These are phyloP conservation scores for Thalassiosira livingstoniorum DNA, from an alignment of 352 stramenopile genomes.

Conservation along the genomic window DNA sequence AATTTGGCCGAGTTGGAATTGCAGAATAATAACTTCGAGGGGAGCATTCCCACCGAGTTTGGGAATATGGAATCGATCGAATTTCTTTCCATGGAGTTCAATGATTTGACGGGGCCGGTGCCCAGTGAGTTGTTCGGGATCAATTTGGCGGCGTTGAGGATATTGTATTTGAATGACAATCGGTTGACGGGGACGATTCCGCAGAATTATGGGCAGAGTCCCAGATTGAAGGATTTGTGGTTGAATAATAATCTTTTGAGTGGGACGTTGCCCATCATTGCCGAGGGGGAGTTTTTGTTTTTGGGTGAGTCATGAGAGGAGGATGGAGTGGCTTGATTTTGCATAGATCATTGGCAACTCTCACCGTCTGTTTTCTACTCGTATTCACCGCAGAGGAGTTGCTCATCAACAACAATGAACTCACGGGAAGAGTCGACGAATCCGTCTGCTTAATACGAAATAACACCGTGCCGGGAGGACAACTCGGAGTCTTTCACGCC, in stretches of 20 bases:
- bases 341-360: background rate
- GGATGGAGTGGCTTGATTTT: background rate
- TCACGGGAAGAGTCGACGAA: slow-evolving; percentile 59
- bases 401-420: slow-evolving; percentile 63
- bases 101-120: slow-evolving; percentile 69
- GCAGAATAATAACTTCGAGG: slow-evolving; percentile 56
- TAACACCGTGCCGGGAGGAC: slow-evolving; percentile 46
- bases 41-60: slow-evolving; percentile 51
- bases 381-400: slow-evolving; percentile 50
- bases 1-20: slow-evolving; percentile 65
- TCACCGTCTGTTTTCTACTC: background rate
- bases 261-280: slow-evolving; percentile 56
- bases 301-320: slow-evolving; percentile 42
- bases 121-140: slow-evolving; percentile 44
- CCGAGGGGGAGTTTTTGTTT: slow-evolving; percentile 63
- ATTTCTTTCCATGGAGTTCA: slow-evolving; percentile 50
- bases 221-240: slow-evolving; percentile 58
- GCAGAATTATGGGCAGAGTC: slow-evolving; percentile 47
- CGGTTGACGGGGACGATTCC: slow-evolving; percentile 71
- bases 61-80: slow-evolving; percentile 48
- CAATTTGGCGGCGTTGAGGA: slow-evolving; percentile 32
- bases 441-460: slow-evolving; percentile 62
- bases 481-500: slow-evolving; percentile 59
- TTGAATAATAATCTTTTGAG: slow-evolving; percentile 63
- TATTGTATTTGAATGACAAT: slow-evolving; percentile 78